Conservation (phyloP, 1,284 basidiomycete genomes). For the Pseudozyma tsukubaensis region DNA sequence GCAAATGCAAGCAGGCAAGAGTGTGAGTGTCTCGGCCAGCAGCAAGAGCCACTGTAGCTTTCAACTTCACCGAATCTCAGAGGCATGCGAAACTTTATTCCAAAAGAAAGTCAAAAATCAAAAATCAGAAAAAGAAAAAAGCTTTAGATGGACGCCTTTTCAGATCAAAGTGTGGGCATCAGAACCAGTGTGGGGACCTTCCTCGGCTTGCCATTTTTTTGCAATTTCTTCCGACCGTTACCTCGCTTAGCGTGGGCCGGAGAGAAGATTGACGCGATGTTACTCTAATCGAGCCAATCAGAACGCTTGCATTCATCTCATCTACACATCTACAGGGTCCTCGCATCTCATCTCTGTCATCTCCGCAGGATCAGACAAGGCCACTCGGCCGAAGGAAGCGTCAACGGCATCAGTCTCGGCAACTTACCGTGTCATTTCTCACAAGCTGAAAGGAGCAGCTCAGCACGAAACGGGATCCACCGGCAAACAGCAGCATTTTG, state of each 20-base stretch:
- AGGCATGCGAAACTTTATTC: conserved; percentile 9
- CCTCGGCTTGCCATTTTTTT: conserved; percentile 1
- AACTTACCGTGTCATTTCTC: neutral
- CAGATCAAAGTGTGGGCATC: conserved; percentile 9
- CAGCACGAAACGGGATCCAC: conserved; percentile 14
- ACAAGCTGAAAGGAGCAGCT: neutral
- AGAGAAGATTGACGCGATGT: no score
- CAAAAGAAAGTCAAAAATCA: neutral
- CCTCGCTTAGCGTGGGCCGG: neutral
- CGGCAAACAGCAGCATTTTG: conserved; percentile 11
- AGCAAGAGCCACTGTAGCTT: no score
- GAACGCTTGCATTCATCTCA: conserved; percentile 18
- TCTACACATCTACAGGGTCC: conserved; percentile 41
- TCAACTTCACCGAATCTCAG: conserved; percentile 3
- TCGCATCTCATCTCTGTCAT: neutral
- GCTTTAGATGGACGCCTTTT: conserved; percentile 25
- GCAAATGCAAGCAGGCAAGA: neutral
- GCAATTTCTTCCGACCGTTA: conserved; percentile 4
- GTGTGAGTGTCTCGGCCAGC: no score
- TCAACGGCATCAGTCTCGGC: conserved; percentile 15
- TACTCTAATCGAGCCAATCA: conserved; percentile 54
- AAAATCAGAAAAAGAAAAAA: conserved; percentile 3
- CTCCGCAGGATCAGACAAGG: conserved; percentile 17
- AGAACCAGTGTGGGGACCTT: neutral
- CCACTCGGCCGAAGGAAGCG: conserved; percentile 23